Percentiles rank a stretch among this genome's conserved stretches.
Conservation (phyloP, 2,329 filamentous ascomycete species). For the Nothopassalora personata region DNA sequence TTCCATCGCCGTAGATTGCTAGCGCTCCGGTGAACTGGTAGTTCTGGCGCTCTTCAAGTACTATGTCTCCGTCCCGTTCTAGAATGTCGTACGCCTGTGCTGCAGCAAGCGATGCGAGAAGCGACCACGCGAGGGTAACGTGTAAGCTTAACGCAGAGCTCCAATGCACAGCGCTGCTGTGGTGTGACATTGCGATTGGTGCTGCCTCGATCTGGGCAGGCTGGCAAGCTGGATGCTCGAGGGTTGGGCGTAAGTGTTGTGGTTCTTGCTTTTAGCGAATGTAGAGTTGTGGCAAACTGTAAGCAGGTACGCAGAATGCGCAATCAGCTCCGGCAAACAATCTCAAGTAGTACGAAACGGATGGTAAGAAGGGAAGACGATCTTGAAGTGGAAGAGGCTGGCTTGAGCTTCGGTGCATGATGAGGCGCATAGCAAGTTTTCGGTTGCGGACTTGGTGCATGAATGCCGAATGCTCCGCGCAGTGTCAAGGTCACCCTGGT, state of each 20-base stretch:
- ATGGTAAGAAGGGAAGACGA: background rate
- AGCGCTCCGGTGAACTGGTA: constrained; percentile 31
- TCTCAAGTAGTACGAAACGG: background rate
- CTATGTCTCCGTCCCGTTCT: constrained; percentile 3
- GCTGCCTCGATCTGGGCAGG: constrained; percentile 11
- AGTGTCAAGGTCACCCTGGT: background rate
- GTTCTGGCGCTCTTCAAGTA: constrained; percentile 19
- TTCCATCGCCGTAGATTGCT: constrained; percentile 7
- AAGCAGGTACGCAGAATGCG: background rate
- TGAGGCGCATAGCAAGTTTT: constrained; percentile 2
- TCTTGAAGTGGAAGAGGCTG: background rate
- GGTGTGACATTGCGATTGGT: constrained; percentile 2
- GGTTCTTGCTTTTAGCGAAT: background rate
- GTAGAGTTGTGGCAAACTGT: background rate
- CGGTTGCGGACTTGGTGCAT: background rate
- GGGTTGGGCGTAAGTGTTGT: background rate
- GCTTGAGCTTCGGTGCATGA: background rate
- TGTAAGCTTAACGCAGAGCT: constrained; percentile 4
- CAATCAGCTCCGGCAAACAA: background rate
- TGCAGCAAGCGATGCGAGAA: constrained; percentile 11
- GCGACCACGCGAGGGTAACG: constrained; percentile 9
- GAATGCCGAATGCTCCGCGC: background rate
- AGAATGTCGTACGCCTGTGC: constrained; percentile 5
- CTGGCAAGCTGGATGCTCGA: background rate
- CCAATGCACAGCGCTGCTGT: constrained; percentile 6